These are phyloP conservation scores for Tylopilus sp. DNA, from an alignment of 768 basidiomycete genomes.

Conservation along the genomic window DNA sequence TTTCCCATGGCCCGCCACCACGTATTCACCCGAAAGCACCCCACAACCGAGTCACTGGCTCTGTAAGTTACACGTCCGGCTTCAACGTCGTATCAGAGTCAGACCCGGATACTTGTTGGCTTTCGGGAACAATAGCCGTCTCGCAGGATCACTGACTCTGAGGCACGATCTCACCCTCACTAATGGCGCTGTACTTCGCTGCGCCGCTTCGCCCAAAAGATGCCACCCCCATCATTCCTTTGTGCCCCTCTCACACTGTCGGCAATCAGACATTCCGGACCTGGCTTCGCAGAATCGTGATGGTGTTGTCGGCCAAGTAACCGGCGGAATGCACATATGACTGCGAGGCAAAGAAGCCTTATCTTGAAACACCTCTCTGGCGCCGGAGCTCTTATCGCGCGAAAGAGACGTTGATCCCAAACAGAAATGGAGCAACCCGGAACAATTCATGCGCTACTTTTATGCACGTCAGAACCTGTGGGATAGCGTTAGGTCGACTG, in stretches of 20 bases:
- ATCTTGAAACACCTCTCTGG: neutral
- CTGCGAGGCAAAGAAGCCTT: slow-evolving; percentile 1
- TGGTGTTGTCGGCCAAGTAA: neutral
- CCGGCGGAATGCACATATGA: neutral
- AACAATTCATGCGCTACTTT: neutral
- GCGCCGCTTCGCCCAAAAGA: neutral
- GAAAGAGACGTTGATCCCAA: neutral
- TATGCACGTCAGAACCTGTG: neutral
- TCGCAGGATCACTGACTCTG: slow-evolving; percentile 5
- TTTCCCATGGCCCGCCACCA: slow-evolving; percentile 17
- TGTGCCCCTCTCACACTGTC: neutral
- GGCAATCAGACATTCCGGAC: neutral
- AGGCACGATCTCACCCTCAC: neutral
- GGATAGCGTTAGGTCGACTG: neutral
- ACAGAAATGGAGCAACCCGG: neutral
- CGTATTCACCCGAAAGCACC: too few species aligned
- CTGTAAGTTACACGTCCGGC: neutral
- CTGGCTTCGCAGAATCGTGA: neutral
- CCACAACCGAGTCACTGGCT: neutral
- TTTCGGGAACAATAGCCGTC: neutral
- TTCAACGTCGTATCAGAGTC: neutral
- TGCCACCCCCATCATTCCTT: neutral
- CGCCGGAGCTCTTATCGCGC: neutral
- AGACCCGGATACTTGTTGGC: neutral
- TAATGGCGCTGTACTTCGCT: too few species aligned